Base-by-base conservation (phyloP, 2,329 filamentous ascomycete genomes). In the Epichloe elymi region DNA sequence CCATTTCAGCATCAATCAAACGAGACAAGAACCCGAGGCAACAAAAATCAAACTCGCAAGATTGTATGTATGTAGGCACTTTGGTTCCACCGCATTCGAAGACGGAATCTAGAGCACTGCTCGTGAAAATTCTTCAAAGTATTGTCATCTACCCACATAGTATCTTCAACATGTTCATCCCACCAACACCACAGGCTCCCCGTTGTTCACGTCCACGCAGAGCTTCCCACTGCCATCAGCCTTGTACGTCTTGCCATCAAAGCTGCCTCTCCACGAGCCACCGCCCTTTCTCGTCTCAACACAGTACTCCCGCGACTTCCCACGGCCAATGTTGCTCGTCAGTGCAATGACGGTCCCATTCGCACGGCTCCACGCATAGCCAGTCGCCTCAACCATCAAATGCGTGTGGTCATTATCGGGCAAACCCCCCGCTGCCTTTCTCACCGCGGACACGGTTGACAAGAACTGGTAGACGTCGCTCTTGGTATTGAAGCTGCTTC, bases 381-480 rank as follows among this genome's bases (percentile, higher is more conserved):
- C 71, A 12, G 63, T 69, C 43, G 60, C 56, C 7, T 65, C 62
- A 0, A 70, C 66, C 53, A 72, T 70, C 2, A 74, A 55, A 51
- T 73, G 70, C 5, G 57, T 60, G 44, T 74, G 71, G 56, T 74
- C 72, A 49, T 74, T 64, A 14, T 55, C 65, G 2, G 62, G 63
- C 15, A 74, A 63, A 1, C 72, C 72, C 72, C 71, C 71, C 1
- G 68, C 69, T 17, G 69, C 59, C 63, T 63, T 70, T 14, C 74
- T 72, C 12, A 75, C 68, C 5, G 61, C 62, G 49, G 76, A 76
- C 12, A 77, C 59, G 0, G 58, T 49, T 15, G 56, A 50, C 46
- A 60, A 71, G 40, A 69, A 67, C n/a, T 60, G 56, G 63, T 80
- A 81, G 12, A 80, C 63, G 26, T 73, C 68, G 7, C 69, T 57